These are phyloP conservation scores for Saccharomycopsis hybrid DNA, from an alignment of 1,139 yeast species.

Conservation along the genomic window DNA sequence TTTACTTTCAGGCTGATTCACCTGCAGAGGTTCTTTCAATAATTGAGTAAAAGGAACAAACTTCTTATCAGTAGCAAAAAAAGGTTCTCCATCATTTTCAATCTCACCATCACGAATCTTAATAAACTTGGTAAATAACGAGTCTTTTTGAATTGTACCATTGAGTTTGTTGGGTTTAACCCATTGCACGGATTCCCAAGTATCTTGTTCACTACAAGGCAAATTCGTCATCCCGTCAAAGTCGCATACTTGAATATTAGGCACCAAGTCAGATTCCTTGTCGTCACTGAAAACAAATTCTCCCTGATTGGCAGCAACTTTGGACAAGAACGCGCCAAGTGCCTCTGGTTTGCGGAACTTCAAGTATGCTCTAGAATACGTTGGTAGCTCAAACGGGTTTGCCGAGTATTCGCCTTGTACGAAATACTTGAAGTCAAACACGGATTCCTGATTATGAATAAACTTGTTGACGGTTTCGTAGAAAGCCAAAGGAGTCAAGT, in stretches of 20 bases:
- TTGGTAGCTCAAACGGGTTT: conserved; percentile 27
- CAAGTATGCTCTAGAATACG: conserved; percentile 28
- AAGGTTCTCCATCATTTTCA: not conserved
- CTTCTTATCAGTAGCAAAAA: not conserved
- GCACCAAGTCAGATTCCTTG: conserved; percentile 1
- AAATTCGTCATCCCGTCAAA: not conserved
- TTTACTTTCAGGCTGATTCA: too few species aligned
- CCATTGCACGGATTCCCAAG: not conserved
- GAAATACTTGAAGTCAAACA: conserved; percentile 23
- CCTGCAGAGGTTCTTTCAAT: too few species aligned
- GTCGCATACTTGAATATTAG: conserved; percentile 5
- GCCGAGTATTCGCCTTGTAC: conserved; percentile 26
- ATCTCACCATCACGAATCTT: conserved; percentile 11
- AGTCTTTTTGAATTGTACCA: conserved; percentile 8
- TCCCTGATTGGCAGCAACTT: not conserved
- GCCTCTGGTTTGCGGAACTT: conserved; percentile 19
- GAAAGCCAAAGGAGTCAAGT: conserved; percentile 26
- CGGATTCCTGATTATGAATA: conserved; percentile 19
- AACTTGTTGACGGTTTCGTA: conserved; percentile 16
- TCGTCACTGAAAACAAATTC: conserved; percentile 16
- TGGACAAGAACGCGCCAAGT: not conserved
- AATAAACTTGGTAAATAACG: conserved; percentile 22
- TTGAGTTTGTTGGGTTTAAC: not conserved
- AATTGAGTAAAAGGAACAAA: not conserved
- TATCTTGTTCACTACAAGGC: not conserved